Evolutionary conservation across 2,329 filamentous ascomycete genomes (phyloP).

Genomic region (Colletotrichum cuscutae): DNA sequence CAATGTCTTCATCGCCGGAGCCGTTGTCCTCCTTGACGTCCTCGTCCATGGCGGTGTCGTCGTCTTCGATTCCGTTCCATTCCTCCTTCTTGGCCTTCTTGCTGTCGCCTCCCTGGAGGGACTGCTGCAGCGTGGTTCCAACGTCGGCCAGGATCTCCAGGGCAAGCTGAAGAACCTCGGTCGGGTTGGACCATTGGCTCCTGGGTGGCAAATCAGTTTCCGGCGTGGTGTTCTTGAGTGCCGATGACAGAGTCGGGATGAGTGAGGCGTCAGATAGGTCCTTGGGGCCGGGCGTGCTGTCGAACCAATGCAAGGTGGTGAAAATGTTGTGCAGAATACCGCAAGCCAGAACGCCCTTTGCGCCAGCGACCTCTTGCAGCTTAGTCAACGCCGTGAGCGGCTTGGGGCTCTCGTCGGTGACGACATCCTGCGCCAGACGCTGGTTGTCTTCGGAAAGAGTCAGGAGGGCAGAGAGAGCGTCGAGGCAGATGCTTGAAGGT

Average conservation of each 20-base stretch:
- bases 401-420: constrained; percentile 56
- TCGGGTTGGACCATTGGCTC: constrained; percentile 50
- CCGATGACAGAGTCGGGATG: constrained; percentile 55
- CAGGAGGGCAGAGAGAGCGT: constrained; percentile 65
- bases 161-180: constrained; percentile 63
- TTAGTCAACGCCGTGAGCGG: constrained; percentile 61
- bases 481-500: constrained; percentile 52
- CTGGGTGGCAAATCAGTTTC: constrained; percentile 41
- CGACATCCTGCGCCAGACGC: constrained; percentile 62
- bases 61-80: constrained; percentile 51
- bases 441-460: constrained; percentile 70
- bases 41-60: constrained; percentile 51
- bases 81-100: constrained; percentile 49
- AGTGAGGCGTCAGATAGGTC: constrained; percentile 62
- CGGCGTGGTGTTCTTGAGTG: constrained; percentile 48
- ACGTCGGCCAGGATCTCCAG: constrained; percentile 74
- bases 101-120: constrained; percentile 50
- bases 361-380: constrained; percentile 58
- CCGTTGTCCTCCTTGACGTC: constrained; percentile 46
- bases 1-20: constrained; percentile 48
- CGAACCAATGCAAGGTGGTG: constrained; percentile 62
- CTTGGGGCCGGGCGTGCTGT: constrained; percentile 58
- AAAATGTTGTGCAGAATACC: constrained; percentile 73
- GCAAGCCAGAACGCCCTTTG: constrained; percentile 66
- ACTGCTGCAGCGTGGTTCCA: constrained; percentile 66